Base-by-base conservation (phyloP, 495 filamentous ascomycete species). In the Podospora comata region DNA sequence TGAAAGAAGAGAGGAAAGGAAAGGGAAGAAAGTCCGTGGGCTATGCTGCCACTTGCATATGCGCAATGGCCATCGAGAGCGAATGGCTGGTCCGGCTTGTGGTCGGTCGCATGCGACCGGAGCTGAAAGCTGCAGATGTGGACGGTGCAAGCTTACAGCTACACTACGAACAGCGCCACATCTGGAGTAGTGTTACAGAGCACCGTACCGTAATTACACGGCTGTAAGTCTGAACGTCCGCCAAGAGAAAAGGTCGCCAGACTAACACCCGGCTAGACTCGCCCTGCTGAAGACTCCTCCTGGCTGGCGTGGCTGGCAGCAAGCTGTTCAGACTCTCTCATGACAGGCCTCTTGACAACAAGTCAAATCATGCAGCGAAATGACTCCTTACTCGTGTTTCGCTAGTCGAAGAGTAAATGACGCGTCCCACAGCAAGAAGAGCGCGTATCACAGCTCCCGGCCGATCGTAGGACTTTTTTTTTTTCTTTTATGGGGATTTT, bases 51-150 rank as follows among this genome's bases (percentile, higher is more conserved):
- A 77, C 77, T 67, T 82, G 80, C 79, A 82, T 79, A 81, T 78
- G 77, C 73, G 70, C 72, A 71, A 72, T 74, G 68, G 71, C 74
- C 71, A 72, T 73, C 72, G 69, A 23, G 72, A 20, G 32, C 69
- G 68, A 73, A 74, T 76, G 72, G 68, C 61, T 68, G 71, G 75
- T 65, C 66, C 60, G 67, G 67, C 67, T 62, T 72, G 11, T 48
- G 62, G 28, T 30, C 11, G 56, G 26, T 34, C 16, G 72, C 66
- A 72, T 74, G 78, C 75, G 60, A 76, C 70, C 70, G 59, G 73
- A 83, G 81, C 81, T 83, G 81, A 82, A 83, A 81, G 76, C 72
- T 76, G 79, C 77, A 80, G 79, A 75, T 76, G 69, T 76, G 71
- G 61, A 48, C 61, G 48, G 30, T 63, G 59, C 78, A 68, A 71